Evolutionary conservation across 1,284 basidiomycete species (phyloP).

Genomic region (Moesziomyces globuligerus): DNA sequence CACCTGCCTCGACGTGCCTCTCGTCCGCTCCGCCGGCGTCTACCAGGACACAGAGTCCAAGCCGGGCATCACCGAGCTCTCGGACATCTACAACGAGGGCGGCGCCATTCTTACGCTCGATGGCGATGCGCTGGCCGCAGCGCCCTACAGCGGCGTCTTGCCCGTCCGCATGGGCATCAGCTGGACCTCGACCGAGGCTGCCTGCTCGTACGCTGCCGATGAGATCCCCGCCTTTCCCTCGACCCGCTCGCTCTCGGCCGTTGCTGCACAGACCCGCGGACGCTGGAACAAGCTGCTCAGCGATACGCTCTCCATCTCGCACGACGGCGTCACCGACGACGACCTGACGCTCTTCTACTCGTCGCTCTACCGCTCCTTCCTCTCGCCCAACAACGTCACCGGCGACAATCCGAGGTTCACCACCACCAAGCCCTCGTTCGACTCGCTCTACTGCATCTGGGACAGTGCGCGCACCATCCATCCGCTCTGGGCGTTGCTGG

Average conservation of each 20-base stretch:
- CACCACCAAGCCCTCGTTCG: conserved; percentile 75
- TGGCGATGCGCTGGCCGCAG: conserved; percentile 3
- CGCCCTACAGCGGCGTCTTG: conserved; percentile 3
- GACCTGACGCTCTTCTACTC: conserved; percentile 72
- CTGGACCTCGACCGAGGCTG: conserved; percentile 29
- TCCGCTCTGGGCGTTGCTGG: conserved; percentile 31
- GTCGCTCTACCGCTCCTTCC: conserved; percentile 74
- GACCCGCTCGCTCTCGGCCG: conserved; percentile 5
- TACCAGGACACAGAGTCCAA: conserved; percentile 1
- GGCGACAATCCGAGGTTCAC: conserved; percentile 78
- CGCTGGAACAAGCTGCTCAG: conserved; percentile 32
- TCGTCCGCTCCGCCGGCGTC: conserved; percentile 7
- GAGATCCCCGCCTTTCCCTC: conserved; percentile 27
- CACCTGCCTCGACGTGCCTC: conserved; percentile 33
- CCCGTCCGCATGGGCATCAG: conserved; percentile 37
- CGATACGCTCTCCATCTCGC: conserved; percentile 12
- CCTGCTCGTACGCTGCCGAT: conserved; percentile 27
- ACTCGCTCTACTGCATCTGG: conserved; percentile 75
- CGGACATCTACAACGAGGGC: conserved; percentile 11
- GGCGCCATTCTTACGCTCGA: conserved; percentile 20
- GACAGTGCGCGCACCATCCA: conserved; percentile 61
- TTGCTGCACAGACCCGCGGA: conserved; percentile 4
- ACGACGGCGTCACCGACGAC: conserved; percentile 15
- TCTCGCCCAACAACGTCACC: conserved; percentile 77
- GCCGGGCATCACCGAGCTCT: conserved; percentile 1